Evolutionary conservation across 208 protist species (phyloP).

Genomic region (Leishmania tarentolae): DNA sequence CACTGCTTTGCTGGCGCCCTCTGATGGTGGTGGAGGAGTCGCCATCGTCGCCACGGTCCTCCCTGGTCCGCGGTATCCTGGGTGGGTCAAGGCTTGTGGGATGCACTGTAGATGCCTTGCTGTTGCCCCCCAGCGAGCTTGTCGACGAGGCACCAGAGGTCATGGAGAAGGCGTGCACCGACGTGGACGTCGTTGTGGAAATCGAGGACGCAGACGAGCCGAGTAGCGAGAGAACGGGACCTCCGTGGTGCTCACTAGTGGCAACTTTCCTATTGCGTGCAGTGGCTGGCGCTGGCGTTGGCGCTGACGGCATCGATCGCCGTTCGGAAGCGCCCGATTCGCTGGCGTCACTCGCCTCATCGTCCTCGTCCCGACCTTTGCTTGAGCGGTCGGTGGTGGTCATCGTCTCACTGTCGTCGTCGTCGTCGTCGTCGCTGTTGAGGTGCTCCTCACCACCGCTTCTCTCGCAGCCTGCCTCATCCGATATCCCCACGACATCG

Average conservation of each 20-base stretch:
- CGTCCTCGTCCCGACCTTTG: neutral
- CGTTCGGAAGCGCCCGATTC: neutral
- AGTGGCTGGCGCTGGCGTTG: neutral
- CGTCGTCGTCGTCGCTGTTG: neutral
- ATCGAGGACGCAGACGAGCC: neutral
- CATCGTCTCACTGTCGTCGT: neutral
- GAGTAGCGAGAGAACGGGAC: no score
- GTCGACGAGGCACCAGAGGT: neutral
- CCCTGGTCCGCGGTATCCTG: neutral
- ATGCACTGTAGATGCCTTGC: neutral
- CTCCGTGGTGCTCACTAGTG: neutral
- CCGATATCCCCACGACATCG: slow-evolving; percentile 5
- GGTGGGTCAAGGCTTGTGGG: neutral
- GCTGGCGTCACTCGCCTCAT: neutral
- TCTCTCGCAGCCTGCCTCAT: slow-evolving; percentile 22
- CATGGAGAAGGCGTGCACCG: slow-evolving; percentile 3
- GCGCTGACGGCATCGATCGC: neutral
- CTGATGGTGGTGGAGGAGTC: neutral
- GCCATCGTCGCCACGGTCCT: neutral
- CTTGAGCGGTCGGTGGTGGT: neutral
- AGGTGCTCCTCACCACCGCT: slow-evolving; percentile 5
- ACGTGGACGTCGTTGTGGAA: neutral
- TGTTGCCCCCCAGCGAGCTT: neutral
- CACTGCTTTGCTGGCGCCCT: neutral
- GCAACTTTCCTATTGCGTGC: neutral